These are phyloP conservation scores for Geotrichum histeridarum DNA, from an alignment of 1,139 yeast species.

Conservation along the genomic window DNA sequence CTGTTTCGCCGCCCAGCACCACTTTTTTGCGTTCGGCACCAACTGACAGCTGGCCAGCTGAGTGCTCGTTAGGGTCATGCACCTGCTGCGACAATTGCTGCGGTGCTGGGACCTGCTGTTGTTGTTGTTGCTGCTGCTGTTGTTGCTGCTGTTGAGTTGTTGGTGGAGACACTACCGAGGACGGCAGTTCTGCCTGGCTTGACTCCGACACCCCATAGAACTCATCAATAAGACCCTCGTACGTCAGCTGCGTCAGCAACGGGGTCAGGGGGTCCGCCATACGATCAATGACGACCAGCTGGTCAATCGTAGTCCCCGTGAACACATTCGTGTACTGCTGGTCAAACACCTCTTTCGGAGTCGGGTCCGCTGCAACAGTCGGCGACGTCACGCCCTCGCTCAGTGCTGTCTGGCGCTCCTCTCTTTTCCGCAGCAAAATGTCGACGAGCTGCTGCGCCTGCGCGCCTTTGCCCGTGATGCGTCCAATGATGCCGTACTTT, in stretches of 20 bases:
- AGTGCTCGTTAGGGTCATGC: constrained; percentile 2
- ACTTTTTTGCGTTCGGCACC: constrained; percentile 30
- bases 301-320: constrained; percentile 37
- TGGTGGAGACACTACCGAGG: constrained; percentile 28
- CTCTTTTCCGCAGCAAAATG: constrained; percentile 30
- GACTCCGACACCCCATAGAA: constrained; percentile 49
- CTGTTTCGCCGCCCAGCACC: constrained; percentile 37
- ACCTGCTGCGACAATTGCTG: constrained; percentile 8
- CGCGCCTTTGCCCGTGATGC: constrained; percentile 48
- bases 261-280: constrained; percentile 69
- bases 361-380: constrained; percentile 11
- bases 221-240: constrained; percentile 79
- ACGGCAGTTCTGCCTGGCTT: constrained; percentile 44
- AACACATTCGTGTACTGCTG: constrained; percentile 33
- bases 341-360: constrained; percentile 24
- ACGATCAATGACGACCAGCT: constrained; percentile 70
- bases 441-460: constrained; percentile 42
- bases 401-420: constrained; percentile 26
- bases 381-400: constrained; percentile 21
- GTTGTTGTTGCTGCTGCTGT: constrained; percentile 17
- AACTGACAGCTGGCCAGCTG: constrained; percentile 2
- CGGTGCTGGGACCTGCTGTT: constrained; percentile 16
- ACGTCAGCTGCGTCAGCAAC: constrained; percentile 69
- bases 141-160: constrained; percentile 11
- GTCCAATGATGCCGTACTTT: constrained; percentile 38